phyloP scores from a whole-genome alignment of 208 protist species.

The Angomonas ambiguus region DNA sequence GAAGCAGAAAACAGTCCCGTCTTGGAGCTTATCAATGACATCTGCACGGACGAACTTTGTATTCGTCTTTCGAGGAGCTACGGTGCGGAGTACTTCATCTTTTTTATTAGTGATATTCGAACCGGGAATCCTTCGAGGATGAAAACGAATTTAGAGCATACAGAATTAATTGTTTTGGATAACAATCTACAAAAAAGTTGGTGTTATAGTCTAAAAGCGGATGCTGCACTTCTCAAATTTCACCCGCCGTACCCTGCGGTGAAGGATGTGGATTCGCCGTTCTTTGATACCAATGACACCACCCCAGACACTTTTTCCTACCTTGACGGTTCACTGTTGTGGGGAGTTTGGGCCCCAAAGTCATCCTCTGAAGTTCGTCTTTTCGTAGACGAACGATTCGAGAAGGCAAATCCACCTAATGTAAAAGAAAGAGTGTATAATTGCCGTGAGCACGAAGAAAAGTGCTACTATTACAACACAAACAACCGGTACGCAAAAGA shows the following conservation, averaged over 20 bases:
- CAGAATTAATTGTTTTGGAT: conserved; percentile 77
- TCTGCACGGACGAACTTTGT: conserved; percentile 90
- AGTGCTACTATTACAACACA: conserved; percentile 94
- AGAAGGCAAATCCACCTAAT: conserved; percentile 4
- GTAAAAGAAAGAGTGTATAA: conserved; percentile 52
- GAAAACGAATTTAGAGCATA: conserved; percentile 71
- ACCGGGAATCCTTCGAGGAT: conserved; percentile 58
- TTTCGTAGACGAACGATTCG: conserved; percentile 65
- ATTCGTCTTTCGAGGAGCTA: conserved; percentile 52
- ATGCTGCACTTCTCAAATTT: conserved; percentile 93
- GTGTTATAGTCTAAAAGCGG: conserved; percentile 77
- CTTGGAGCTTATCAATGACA: conserved; percentile 72
- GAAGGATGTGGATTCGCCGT: conserved; percentile 20
- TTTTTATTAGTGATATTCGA: conserved; percentile 92
- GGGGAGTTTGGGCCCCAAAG: conserved; percentile 92
- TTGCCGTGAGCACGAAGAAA: conserved; percentile 87
- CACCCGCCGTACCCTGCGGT: conserved; percentile 88
- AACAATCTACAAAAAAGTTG: conserved; percentile 85
- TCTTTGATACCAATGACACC: conserved; percentile 43
- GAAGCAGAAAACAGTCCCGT: conserved; percentile 30
- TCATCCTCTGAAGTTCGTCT: conserved; percentile 94
- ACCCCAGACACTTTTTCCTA: conserved; percentile 73
- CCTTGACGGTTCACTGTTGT: conserved; percentile 68
- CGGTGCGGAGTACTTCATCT: conserved; percentile 46
- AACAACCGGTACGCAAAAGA: conserved; percentile 78